phyloP scores from a whole-genome alignment of 75 land plant genomes.

The Picea glauca region DNA sequence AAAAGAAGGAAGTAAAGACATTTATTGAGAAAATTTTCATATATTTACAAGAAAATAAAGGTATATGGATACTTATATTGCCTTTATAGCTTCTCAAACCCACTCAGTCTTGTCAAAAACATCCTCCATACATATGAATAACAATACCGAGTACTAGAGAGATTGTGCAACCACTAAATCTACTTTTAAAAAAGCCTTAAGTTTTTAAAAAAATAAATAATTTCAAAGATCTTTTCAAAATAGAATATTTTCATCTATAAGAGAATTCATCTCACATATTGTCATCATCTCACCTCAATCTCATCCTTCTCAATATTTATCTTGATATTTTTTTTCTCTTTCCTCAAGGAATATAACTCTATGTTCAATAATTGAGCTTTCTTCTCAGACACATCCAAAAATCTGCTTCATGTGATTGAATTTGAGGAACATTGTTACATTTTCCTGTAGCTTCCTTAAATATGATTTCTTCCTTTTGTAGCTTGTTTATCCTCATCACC shows the following conservation, averaged over 20 bases:
- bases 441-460: no score
- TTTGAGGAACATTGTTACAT: no score
- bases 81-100: constrained; percentile 8
- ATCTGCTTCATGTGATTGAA: no score
- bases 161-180: constrained; percentile 4
- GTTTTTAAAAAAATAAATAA: no score
- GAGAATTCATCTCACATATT: neutral
- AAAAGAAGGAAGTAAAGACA: constrained; percentile 1
- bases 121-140: constrained; percentile 14
- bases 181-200: no score
- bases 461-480: no score
- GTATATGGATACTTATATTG: constrained; percentile 13
- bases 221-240: no score
- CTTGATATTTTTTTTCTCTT: neutral
- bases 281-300: neutral
- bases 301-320: constrained; percentile 5
- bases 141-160: constrained; percentile 8
- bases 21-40: constrained; percentile 6
- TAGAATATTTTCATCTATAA: no score
- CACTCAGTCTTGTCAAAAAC: constrained; percentile 5
- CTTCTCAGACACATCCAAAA: no score
- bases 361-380: neutral
- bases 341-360: neutral
- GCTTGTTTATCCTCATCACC: no score
- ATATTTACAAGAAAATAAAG: neutral